phyloP scores from a whole-genome alignment of 106 monocot genomes.

The Narthecium ossifragum region DNA sequence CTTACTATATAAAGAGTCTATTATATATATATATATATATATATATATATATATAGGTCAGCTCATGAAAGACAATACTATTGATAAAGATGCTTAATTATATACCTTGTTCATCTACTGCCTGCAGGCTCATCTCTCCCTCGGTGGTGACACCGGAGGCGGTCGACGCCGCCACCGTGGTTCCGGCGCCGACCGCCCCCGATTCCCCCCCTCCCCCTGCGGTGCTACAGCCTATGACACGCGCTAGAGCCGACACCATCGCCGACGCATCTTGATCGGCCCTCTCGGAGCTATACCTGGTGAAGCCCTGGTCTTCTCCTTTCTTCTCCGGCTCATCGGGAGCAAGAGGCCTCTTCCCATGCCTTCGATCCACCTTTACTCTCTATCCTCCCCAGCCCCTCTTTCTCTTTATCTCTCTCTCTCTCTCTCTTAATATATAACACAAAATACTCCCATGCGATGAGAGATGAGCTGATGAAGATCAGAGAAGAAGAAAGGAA shows the following conservation, averaged over 20 bases:
- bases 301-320: constrained; percentile 25
- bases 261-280: constrained; percentile 50
- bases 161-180: background rate
- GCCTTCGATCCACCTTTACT: constrained; percentile 54
- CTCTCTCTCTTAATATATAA: background rate
- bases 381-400: background rate
- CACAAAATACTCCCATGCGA: background rate
- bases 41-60: background rate
- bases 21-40: background rate
- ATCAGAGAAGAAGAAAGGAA: constrained; percentile 1
- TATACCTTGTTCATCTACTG: constrained; percentile 15
- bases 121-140: too few relatives aligned
- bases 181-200: background rate
- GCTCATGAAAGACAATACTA: background rate
- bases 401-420: background rate
- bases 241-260: constrained; percentile 62
- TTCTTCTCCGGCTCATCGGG: constrained; percentile 22
- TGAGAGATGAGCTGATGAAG: background rate
- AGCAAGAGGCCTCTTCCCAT: constrained; percentile 61
- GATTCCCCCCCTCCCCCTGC: background rate
- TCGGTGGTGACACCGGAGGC: too few relatives aligned
- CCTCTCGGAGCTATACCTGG: constrained; percentile 21
- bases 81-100: background rate
- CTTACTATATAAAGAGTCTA: background rate
- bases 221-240: constrained; percentile 27